These are phyloP conservation scores for Exophiala bonariae DNA, from an alignment of 2,329 filamentous ascomycete genomes.

Conservation along the genomic window DNA sequence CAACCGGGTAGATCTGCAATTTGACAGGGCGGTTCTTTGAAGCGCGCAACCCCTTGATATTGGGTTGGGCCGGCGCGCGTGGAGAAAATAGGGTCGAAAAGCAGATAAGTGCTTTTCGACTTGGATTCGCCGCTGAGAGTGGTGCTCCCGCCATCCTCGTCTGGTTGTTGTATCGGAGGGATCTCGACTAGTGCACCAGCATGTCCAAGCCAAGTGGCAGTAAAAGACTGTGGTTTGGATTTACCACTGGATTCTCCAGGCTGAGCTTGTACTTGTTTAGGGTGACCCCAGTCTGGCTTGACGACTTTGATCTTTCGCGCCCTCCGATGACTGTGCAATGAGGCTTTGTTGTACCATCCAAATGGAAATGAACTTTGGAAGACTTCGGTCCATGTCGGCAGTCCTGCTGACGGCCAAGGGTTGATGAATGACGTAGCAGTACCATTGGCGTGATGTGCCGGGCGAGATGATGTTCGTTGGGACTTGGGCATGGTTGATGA, in stretches of 20 bases:
- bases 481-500: background rate
- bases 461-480: conserved; percentile 7
- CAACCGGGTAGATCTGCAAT: conserved; percentile 17
- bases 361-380: conserved; percentile 12
- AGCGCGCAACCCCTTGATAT: conserved; percentile 12
- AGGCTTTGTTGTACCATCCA: conserved; percentile 7
- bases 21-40: conserved; percentile 16
- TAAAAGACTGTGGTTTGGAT: conserved; percentile 3
- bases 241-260: conserved; percentile 3
- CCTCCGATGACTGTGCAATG: conserved; percentile 7
- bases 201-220: conserved; percentile 20
- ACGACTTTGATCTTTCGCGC: conserved; percentile 16
- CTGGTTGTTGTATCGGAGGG: background rate
- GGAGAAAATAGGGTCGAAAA: conserved; percentile 21
- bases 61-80: conserved; percentile 14
- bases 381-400: conserved; percentile 17
- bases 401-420: conserved; percentile 17
- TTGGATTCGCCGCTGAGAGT: conserved; percentile 3
- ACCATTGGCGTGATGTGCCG: conserved; percentile 20
- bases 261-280: too few species aligned
- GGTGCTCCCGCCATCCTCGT: background rate
- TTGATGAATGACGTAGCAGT: conserved; percentile 16
- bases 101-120: conserved; percentile 9
- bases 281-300: conserved; percentile 15
- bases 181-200: conserved; percentile 18